Conservation (phyloP, 2,329 filamentous ascomycete species). For the Penicillium crustosum region DNA sequence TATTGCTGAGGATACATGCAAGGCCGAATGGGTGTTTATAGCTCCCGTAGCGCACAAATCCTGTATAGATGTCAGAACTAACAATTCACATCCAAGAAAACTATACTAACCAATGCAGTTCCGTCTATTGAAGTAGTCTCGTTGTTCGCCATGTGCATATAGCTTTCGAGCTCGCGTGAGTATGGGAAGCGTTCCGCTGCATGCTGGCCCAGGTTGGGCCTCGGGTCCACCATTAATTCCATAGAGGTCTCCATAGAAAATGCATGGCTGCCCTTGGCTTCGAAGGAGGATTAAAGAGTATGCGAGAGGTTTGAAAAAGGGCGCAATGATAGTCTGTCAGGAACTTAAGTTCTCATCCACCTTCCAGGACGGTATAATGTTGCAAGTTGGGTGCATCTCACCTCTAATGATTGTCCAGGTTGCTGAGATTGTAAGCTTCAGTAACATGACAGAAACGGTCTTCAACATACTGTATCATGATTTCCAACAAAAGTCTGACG, state of each 20-base stretch:
- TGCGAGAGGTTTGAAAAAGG: conserved; percentile 69
- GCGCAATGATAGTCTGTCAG: conserved; percentile 57
- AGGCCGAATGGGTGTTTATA: conserved; percentile 51
- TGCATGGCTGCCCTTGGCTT: conserved; percentile 62
- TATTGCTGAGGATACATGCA: conserved; percentile 59
- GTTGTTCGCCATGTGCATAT: conserved; percentile 66
- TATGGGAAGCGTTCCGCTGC: conserved; percentile 55
- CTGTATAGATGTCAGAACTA: conserved; percentile 23
- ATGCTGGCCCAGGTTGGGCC: conserved; percentile 47
- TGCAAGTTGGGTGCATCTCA: conserved; percentile 16
- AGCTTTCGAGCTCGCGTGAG: conserved; percentile 63
- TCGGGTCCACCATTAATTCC: conserved; percentile 55
- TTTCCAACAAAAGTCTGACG: conserved; percentile 66
- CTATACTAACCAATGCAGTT: conserved; percentile 56
- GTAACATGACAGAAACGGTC: too few species aligned
- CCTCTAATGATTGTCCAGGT: conserved; percentile 61
- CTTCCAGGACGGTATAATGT: not conserved
- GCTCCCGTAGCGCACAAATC: conserved; percentile 55
- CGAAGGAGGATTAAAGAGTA: conserved; percentile 71
- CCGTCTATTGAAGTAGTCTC: conserved; percentile 61
- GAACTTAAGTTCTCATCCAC: not conserved
- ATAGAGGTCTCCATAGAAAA: conserved; percentile 71
- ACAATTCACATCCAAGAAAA: not conserved
- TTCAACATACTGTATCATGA: conserved; percentile 60
- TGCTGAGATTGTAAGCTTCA: conserved; percentile 41